phyloP scores from a whole-genome alignment of 1,284 basidiomycete species.

The Fomitiporia mediterranea region DNA sequence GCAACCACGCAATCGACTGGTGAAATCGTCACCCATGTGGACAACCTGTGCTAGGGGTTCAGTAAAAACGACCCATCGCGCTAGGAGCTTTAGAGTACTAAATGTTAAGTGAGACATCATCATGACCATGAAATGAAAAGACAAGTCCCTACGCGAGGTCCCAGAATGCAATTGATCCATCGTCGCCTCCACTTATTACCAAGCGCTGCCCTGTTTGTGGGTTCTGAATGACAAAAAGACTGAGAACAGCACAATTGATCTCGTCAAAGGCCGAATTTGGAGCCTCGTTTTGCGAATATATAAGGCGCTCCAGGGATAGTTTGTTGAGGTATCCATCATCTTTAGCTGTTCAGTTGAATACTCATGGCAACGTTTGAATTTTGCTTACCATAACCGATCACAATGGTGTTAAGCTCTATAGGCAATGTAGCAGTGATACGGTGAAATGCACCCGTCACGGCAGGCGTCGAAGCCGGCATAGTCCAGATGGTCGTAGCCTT shows the following conservation, averaged over 20 bases:
- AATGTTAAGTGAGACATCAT: slow-evolving; percentile 11
- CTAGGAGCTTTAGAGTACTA: slow-evolving; percentile 59
- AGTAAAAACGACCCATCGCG: slow-evolving; percentile 67
- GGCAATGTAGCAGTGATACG: slow-evolving; percentile 49
- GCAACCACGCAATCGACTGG: slow-evolving; percentile 63
- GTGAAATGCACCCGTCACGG: not conserved
- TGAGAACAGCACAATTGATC: slow-evolving; percentile 44
- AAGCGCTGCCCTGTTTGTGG: slow-evolving; percentile 51
- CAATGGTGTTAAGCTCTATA: slow-evolving; percentile 48
- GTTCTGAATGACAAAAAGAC: slow-evolving; percentile 52
- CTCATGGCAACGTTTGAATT: not conserved
- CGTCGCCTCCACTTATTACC: slow-evolving; percentile 67
- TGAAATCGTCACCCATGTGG: slow-evolving; percentile 51
- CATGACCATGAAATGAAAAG: not conserved
- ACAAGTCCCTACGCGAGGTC: slow-evolving; percentile 43
- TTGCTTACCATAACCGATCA: slow-evolving; percentile 60
- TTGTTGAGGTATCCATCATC: slow-evolving; percentile 54
- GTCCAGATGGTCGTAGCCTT: slow-evolving; percentile 8
- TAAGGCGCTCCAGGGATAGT: slow-evolving; percentile 37
- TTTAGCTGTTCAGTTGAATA: slow-evolving; percentile 27
- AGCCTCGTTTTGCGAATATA: slow-evolving; percentile 15
- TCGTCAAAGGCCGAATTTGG: slow-evolving; percentile 28
- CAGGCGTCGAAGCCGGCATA: not conserved
- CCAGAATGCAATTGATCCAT: slow-evolving; percentile 75
- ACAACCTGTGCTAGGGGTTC: slow-evolving; percentile 57